Percentiles rank a stretch among this genome's conserved stretches.
Conservation (phyloP, 2,329 filamentous ascomycete species). For the Fusarium mexicanum region DNA sequence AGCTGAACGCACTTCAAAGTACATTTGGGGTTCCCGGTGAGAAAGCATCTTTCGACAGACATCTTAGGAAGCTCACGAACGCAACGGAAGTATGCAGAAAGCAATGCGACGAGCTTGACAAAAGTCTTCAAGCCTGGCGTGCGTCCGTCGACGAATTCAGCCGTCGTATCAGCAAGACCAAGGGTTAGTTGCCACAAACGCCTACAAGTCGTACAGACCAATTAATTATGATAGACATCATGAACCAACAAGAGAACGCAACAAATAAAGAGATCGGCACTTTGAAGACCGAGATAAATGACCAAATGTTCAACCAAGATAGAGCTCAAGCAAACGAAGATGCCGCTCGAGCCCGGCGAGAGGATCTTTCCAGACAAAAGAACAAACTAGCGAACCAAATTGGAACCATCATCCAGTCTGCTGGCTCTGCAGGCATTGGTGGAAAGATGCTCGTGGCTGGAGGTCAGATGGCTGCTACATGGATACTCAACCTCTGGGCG, state of each 20-base stretch:
- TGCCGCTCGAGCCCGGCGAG: neutral
- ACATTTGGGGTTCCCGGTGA: neutral
- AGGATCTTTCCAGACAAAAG: neutral
- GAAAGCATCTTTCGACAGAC: neutral
- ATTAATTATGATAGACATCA: neutral
- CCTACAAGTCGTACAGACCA: neutral
- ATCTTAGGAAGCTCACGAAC: neutral
- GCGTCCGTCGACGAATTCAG: neutral
- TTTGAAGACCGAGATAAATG: neutral
- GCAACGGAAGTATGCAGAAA: neutral
- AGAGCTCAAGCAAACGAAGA: neutral
- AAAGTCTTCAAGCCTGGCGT: neutral
- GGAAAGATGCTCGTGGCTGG: neutral
- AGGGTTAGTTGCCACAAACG: neutral
- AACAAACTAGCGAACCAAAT: neutral
- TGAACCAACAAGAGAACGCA: neutral
- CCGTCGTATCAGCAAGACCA: neutral
- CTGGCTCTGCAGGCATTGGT: neutral
- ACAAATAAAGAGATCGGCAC: neutral
- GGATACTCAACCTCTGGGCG: neutral
- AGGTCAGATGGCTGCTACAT: neutral
- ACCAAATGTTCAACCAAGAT: neutral
- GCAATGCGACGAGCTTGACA: neutral
- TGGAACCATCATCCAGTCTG: neutral
- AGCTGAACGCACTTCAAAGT: neutral